Percentiles rank a stretch among this genome's conserved stretches.
Conservation (phyloP, 2,329 filamentous ascomycete species). For the Ceratocystis huliohia region DNA sequence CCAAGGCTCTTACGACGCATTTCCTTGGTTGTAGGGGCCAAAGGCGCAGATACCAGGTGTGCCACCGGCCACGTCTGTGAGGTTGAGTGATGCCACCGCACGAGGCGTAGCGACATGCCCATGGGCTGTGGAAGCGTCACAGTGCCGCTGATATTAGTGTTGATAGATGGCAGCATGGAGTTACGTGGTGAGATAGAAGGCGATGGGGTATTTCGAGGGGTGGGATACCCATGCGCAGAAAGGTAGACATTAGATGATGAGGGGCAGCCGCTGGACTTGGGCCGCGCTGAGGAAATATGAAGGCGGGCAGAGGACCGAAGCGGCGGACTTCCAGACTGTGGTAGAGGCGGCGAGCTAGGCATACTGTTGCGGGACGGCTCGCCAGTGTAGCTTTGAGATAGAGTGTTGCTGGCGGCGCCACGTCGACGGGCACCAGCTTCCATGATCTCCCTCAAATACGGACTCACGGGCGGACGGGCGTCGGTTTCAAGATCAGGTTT, state of each 20-base stretch:
- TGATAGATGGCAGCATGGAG: constrained; percentile 26
- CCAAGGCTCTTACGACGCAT: constrained; percentile 14
- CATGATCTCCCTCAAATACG: constrained; percentile 31
- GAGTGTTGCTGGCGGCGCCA: background rate
- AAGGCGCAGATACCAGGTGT: constrained; percentile 13
- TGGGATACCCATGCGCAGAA: background rate
- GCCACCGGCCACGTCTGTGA: constrained; percentile 17
- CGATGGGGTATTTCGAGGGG: constrained; percentile 25
- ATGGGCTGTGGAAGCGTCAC: constrained; percentile 10
- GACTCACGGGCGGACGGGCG: constrained; percentile 50
- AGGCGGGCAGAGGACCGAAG: background rate
- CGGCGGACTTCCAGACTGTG: background rate
- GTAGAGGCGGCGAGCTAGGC: background rate
- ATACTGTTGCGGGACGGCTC: background rate
- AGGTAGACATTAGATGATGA: background rate
- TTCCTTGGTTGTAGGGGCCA: constrained; percentile 4
- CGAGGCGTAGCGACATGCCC: constrained; percentile 13
- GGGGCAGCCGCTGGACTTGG: constrained; percentile 32
- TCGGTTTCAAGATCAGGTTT: constrained; percentile 41
- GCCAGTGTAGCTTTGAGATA: background rate
- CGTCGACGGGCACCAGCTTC: constrained; percentile 28
- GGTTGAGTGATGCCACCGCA: constrained; percentile 17
- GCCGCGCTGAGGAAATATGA: constrained; percentile 24
- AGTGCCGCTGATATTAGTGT: constrained; percentile 17
- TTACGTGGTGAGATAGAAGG: constrained; percentile 26